These are phyloP conservation scores for Aotearoamyces nothofagi DNA, from an alignment of 2,329 filamentous ascomycete genomes.

Conservation along the genomic window DNA sequence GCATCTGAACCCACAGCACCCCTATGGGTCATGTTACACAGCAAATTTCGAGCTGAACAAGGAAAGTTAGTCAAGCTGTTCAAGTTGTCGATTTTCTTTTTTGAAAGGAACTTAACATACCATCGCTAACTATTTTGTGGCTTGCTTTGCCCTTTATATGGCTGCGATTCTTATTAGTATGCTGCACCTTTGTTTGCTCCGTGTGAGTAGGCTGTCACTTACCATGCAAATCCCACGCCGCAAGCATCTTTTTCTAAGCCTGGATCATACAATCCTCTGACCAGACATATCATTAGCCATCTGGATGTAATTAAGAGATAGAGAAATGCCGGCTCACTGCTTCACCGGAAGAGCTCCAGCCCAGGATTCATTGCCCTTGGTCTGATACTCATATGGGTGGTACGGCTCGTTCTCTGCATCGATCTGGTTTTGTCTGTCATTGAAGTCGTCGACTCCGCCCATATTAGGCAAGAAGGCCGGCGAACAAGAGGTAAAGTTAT, in stretches of 20 bases:
- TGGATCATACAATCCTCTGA: constrained; percentile 81
- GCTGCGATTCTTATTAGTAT: constrained; percentile 31
- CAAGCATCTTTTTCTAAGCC: constrained; percentile 97
- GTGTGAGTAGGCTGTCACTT: constrained; percentile 23
- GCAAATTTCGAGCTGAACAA: constrained; percentile 62
- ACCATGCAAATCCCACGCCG: constrained; percentile 98
- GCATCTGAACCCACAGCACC: constrained; percentile 96
- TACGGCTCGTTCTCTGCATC: constrained; percentile 45
- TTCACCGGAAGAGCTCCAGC: constrained; percentile 90
- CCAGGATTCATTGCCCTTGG: constrained; percentile 76
- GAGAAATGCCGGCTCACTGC: constrained; percentile 40
- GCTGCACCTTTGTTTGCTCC: not conserved
- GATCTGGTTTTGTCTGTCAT: constrained; percentile 49
- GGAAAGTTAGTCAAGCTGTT: constrained; percentile 17
- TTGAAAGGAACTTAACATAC: constrained; percentile 54
- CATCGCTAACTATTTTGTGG: constrained; percentile 98
- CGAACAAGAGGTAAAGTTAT: constrained; percentile 8
- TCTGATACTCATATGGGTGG: constrained; percentile 72
- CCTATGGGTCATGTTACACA: constrained; percentile 99
- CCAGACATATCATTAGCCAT: constrained; percentile 4
- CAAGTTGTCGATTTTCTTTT: constrained; percentile 1
- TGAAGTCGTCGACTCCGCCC: constrained; percentile 50
- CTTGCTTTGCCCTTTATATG: constrained; percentile 95
- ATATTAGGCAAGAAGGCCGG: constrained; percentile 44
- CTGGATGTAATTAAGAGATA: not conserved